phyloP scores from a whole-genome alignment of 257 asterid genomes.

The Solanum lignicaule region DNA sequence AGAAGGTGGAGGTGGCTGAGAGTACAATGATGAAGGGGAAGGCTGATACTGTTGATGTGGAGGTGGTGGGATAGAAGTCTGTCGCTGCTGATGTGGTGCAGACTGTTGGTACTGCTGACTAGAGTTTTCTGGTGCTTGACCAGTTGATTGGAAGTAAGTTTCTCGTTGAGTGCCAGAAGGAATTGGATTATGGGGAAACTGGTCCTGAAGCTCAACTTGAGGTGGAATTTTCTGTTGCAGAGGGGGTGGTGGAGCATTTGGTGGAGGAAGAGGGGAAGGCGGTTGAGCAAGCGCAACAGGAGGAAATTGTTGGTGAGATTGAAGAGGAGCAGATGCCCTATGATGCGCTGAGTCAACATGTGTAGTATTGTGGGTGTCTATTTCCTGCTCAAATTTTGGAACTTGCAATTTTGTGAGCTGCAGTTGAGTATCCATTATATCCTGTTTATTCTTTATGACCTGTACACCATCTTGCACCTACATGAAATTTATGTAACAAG shows the following conservation, averaged over 20 bases:
- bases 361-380: constrained; percentile 30
- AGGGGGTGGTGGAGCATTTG: constrained; percentile 31
- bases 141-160: constrained; percentile 46
- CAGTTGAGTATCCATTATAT: constrained; percentile 54
- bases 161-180: constrained; percentile 44
- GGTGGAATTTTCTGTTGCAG: constrained; percentile 41
- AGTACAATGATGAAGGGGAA: constrained; percentile 38
- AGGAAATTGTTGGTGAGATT: constrained; percentile 46
- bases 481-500: constrained; percentile 8
- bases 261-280: constrained; percentile 20
- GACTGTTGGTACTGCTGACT: constrained; percentile 52
- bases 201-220: constrained; percentile 47
- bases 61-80: constrained; percentile 8
- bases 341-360: constrained; percentile 34
- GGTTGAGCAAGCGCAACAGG: constrained; percentile 23
- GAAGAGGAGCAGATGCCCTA: constrained; percentile 27
- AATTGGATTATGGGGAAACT: constrained; percentile 37
- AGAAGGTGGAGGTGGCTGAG: constrained; percentile 36
- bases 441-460: constrained; percentile 67
- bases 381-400: constrained; percentile 39
- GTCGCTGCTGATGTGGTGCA: constrained; percentile 26
- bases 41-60: constrained; percentile 38
- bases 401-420: constrained; percentile 53
- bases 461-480: constrained; percentile 75
- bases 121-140: constrained; percentile 45